Evolutionary conservation across 106 monocot genomes (phyloP), one percentile per base, ranked within the genome.

Genomic region (Acorus calamus): DNA sequence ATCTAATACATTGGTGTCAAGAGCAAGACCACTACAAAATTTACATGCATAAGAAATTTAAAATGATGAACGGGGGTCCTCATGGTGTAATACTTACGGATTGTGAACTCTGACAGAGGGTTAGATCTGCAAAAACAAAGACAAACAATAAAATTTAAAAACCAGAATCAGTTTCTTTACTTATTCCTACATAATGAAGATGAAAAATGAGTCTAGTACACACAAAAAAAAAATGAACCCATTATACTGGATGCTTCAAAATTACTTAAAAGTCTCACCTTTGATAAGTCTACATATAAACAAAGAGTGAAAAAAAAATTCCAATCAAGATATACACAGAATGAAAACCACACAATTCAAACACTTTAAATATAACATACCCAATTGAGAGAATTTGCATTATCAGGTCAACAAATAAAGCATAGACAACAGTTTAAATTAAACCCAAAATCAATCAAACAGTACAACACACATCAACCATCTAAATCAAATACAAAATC

Each of bases 51-150:
- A 28, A 28, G 11, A 76, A 11, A 7, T 50, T 63, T 66, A 11
- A 4, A 56, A 14, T 44, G 57, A 69, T n/a, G 6, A 8, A 58
- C 9, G 9, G 3, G 11, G 43, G 47, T 44, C 11, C 7, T 43
- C 6, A 60, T 3, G 2, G 3, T 28, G 44, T 43, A 3, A 43
- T 51, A 81, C 91, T 86, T 79, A 87, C 91, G 91, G 71, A 87
- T 87, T 60, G 86, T 92, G 66, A 92, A 92, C 11, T 70, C 78
- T 2, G 65, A 71, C 55, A 87, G 44, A 50, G 76, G 60, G 28
- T 62, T 57, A n/a, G 87, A 77, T 2, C 91, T 92, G 84, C 67
- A 80, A 75, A 76, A 53, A 43, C 3, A 60, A 2, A 62, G 64
- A n/a, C 58, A 48, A 47, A 73, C 42, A 66, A 51, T 55, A 72